Percentiles rank a stretch among this genome's conserved stretches.
phyloP scores from a whole-genome alignment of 495 filamentous ascomycete genomes.

The Acidiella bohemica region DNA sequence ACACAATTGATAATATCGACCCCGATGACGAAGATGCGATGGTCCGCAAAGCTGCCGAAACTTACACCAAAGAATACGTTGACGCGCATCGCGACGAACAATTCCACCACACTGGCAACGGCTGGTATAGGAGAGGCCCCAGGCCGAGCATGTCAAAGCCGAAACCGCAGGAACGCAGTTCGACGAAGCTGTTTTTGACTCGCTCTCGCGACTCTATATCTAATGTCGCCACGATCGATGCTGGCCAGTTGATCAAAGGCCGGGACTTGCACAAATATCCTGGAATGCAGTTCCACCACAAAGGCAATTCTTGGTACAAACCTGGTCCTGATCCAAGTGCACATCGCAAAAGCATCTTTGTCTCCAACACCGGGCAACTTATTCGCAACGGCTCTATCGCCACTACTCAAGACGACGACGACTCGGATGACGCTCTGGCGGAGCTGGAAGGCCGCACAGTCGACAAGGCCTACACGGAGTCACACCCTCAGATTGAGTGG shows the following conservation, averaged over 20 bases:
- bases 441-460: slow-evolving; percentile 3
- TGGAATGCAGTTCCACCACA: slow-evolving; percentile 14
- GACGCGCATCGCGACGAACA: slow-evolving; percentile 4
- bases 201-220: not conserved
- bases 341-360: not conserved
- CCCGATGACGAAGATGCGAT: not conserved
- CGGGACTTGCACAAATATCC: slow-evolving; percentile 7
- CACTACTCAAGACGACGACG: not conserved
- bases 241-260: slow-evolving; percentile 1
- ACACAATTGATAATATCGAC: not conserved
- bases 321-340: slow-evolving; percentile 11
- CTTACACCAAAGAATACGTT: slow-evolving; percentile 5
- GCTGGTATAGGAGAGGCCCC: slow-evolving; percentile 15
- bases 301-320: slow-evolving; percentile 17
- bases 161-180: not conserved
- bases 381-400: not conserved
- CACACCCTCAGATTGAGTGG: slow-evolving; percentile 13
- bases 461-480: slow-evolving; percentile 1
- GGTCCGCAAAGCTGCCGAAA: not conserved
- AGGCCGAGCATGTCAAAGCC: not conserved
- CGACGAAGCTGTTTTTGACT: not conserved
- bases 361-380: too few species aligned
- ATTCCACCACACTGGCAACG: slow-evolving; percentile 18
- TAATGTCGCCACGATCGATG: not conserved
- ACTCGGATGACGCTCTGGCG: not conserved